Evolutionary conservation across 176 grass and related monocot genomes (phyloP).

Genomic region (Saccharum spontaneum): DNA sequence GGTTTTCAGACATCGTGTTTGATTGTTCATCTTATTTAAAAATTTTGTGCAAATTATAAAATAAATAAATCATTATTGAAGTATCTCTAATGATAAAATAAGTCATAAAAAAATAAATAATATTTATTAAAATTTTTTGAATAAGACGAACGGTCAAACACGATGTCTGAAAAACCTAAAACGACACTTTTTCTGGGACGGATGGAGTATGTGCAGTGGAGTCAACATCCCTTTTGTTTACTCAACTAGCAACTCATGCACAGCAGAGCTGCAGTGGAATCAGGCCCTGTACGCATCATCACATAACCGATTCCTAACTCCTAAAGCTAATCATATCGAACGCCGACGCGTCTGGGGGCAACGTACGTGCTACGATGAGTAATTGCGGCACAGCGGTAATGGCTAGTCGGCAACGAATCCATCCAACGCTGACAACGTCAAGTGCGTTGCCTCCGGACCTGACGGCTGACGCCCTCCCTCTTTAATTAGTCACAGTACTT

Average conservation of each 20-base stretch:
- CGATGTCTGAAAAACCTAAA: too few species aligned
- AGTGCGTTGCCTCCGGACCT: background rate
- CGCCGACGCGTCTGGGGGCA: background rate
- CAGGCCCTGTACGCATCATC: background rate
- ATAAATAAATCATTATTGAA: too few species aligned
- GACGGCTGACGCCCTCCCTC: background rate
- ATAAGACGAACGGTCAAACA: too few species aligned
- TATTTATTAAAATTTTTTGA: too few species aligned
- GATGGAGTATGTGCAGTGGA: background rate
- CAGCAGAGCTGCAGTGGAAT: background rate
- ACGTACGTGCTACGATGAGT: background rate
- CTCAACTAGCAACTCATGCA: background rate
- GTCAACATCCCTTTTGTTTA: too few species aligned
- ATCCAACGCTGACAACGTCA: background rate
- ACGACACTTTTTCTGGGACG: too few species aligned
- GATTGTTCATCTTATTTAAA: too few species aligned
- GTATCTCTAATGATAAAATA: too few species aligned
- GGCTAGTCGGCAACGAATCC: constrained; percentile 3
- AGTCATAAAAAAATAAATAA: too few species aligned
- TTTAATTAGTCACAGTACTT: background rate
- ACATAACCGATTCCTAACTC: background rate
- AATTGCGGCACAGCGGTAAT: background rate
- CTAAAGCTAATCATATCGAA: background rate
- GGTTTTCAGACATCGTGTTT: too few species aligned
- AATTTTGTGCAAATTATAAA: too few species aligned